Evolutionary conservation across 2,329 filamentous ascomycete genomes (phyloP).

Genomic region (Cytospora chrysosperma): DNA sequence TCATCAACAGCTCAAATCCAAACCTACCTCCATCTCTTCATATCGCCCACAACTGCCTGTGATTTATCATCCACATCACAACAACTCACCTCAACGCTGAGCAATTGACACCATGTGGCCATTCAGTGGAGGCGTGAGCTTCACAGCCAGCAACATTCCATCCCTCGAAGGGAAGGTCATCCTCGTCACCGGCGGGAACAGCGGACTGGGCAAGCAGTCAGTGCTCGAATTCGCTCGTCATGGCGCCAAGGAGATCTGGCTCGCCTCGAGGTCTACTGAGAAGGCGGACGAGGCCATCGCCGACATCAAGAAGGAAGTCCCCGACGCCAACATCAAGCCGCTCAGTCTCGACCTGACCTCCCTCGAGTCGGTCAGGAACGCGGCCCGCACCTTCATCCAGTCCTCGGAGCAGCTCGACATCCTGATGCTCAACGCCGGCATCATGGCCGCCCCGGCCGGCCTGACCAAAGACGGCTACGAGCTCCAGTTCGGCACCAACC

Average conservation of each 20-base stretch:
- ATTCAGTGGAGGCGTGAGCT: conserved; percentile 24
- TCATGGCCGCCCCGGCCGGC: conserved; percentile 38
- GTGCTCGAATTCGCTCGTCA: conserved; percentile 44
- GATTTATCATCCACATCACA: background rate
- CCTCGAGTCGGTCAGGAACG: conserved; percentile 42
- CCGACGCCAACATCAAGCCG: conserved; percentile 29
- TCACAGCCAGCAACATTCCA: conserved; percentile 40
- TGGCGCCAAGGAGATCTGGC: conserved; percentile 32
- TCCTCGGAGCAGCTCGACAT: conserved; percentile 25
- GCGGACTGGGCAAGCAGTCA: conserved; percentile 49
- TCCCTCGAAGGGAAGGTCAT: conserved; percentile 42
- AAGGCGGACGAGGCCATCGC: conserved; percentile 37
- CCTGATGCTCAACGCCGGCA: conserved; percentile 45
- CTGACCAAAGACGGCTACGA: conserved; percentile 48
- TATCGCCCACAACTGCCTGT: background rate
- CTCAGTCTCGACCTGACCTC: conserved; percentile 46
- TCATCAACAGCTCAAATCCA: background rate
- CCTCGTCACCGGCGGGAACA: conserved; percentile 49
- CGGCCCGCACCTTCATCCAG: conserved; percentile 38
- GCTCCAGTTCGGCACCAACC: conserved; percentile 49
- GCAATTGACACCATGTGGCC: conserved; percentile 12
- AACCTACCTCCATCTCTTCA: background rate
- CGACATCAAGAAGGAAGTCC: conserved; percentile 34
- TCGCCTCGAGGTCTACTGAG: conserved; percentile 38
- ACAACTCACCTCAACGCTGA: too few species aligned